Conservation (phyloP, 306 rosid species). For the Comarum palustre region DNA sequence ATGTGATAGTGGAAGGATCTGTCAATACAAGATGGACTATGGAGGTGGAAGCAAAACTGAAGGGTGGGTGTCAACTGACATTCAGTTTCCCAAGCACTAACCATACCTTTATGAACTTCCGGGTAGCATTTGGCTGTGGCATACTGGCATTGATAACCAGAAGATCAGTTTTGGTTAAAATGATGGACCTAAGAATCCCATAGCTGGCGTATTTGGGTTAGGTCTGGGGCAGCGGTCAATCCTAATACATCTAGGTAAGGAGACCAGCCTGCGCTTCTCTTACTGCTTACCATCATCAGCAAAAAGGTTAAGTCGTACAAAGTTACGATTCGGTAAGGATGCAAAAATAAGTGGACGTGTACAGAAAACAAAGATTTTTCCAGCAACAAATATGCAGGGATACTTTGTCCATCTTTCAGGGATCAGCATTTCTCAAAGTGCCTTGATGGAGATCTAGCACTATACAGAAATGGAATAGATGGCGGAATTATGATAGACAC, state of each 20-base stretch:
- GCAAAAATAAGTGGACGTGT: not conserved
- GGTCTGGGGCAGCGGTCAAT: not conserved
- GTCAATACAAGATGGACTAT: not conserved
- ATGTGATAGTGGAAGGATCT: not conserved
- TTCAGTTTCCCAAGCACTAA: not conserved
- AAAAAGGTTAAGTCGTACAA: not conserved
- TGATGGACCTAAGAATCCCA: not conserved
- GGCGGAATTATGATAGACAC: too few species aligned
- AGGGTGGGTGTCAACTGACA: not conserved
- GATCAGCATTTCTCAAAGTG: too few species aligned
- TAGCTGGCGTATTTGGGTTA: conserved; percentile 3
- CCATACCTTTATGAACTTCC: not conserved
- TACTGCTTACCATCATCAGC: not conserved
- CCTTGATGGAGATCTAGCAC: too few species aligned
- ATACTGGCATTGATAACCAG: not conserved
- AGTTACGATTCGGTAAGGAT: not conserved
- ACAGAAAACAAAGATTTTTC: not conserved
- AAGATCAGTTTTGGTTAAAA: not conserved
- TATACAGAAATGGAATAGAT: too few species aligned
- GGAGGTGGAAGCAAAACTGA: not conserved
- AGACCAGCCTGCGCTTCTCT: not conserved
- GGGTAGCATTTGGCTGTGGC: not conserved
- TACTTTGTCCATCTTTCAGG: too few species aligned
- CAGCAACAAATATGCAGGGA: too few species aligned
- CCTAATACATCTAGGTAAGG: not conserved